Evolutionary conservation across 2,329 filamentous ascomycete species (phyloP), one percentile per base, ranked within the genome.

Genomic region (Trichoderma brevicompactum): DNA sequence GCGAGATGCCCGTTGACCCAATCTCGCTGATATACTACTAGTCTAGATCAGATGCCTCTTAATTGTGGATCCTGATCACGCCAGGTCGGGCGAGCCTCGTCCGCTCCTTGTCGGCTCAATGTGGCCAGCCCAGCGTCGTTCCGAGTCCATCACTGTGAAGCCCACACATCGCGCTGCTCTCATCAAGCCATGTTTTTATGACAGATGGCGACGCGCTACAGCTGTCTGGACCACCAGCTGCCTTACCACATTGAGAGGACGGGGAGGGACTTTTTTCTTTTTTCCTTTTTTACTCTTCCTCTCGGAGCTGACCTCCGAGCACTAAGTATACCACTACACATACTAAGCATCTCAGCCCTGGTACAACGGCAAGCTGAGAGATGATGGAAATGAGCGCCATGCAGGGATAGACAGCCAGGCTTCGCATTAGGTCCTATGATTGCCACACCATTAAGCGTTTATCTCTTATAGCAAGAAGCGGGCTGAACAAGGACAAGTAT

Each of bases 21-120:
- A 70, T 70, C 69, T 69, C 65, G 63, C 65, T 60, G 64, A 68
- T 66, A 66, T 65, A 63, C 28, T 44, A 52, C 53, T 65, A 60
- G 60, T 41, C 46, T 41, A 64, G 65, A 66, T 67, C 66, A 70
- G 68, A 69, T 69, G 67, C 55, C 52, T 59, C 23, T 48, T 43
- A 58, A 66, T 66, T 54, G 54, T 68, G 64, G 66, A 69, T 68
- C 68, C 58, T 66, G 66, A 68, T 70, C 68, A 66, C 68, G 67
- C 68, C 68, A 68, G 67, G 62, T 56, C 55, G 58, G 63, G 48
- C 59, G 59, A 53, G 59, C 59, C 59, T 53, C 54, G 59, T 53
- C 48, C 40, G 38, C 43, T 53, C 52, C 34, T 54, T 44, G 54
- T 56, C 59, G 56, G 55, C 50, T 36, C 23, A 41, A 32, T 44